Percentiles rank a stretch among this genome's conserved stretches.
These are phyloP conservation scores for Globisporangium camurandrum DNA, from an alignment of 352 stramenopile species.

Conservation along the genomic window DNA sequence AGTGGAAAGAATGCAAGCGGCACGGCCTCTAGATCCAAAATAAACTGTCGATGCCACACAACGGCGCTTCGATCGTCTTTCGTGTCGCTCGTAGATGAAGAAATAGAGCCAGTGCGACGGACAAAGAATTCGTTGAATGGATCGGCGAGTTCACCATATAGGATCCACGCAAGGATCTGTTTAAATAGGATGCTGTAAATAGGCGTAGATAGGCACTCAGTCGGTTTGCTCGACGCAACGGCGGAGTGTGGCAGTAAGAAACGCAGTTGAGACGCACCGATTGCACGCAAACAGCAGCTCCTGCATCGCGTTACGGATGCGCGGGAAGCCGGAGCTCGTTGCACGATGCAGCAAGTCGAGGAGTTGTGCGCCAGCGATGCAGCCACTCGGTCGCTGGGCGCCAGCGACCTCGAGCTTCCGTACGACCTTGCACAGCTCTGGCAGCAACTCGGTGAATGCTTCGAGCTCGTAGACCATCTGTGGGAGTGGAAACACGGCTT, in stretches of 20 bases:
- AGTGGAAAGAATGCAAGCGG: conserved; percentile 55
- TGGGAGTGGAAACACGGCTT: conserved; percentile 44
- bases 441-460: conserved; percentile 49
- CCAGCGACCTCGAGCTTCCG: conserved; percentile 14
- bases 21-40: conserved; percentile 45
- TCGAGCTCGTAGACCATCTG: conserved; percentile 66
- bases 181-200: conserved; percentile 51
- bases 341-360: conserved; percentile 35
- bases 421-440: conserved; percentile 49
- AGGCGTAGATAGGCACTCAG: not conserved
- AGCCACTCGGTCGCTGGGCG: conserved; percentile 6
- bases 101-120: conserved; percentile 13
- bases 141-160: conserved; percentile 62
- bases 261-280: conserved; percentile 20
- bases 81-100: not conserved
- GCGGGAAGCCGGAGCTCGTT: conserved; percentile 48
- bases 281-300: conserved; percentile 44
- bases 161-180: conserved; percentile 80
- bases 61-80: conserved; percentile 8
- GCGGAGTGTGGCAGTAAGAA: not conserved
- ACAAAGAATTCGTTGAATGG: conserved; percentile 77
- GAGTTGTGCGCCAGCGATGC: conserved; percentile 28
- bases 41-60: conserved; percentile 45
- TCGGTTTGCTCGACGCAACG: conserved; percentile 1
- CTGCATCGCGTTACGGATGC: conserved; percentile 45